Base-by-base conservation (phyloP, 2,329 filamentous ascomycete genomes). In the Sporothrix euskadiensis region DNA sequence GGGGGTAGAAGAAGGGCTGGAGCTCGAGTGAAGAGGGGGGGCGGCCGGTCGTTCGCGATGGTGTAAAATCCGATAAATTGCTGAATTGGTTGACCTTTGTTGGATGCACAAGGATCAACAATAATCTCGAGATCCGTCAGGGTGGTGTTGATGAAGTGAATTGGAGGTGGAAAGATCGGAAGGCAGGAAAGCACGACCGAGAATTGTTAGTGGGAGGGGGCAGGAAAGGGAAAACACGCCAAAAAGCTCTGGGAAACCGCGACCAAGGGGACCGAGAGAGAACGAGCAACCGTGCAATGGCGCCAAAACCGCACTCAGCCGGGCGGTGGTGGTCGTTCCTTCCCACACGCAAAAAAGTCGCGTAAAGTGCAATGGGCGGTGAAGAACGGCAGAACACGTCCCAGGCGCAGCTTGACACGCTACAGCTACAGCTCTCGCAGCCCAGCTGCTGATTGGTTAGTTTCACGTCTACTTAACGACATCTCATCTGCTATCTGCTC, bases 301-400 rank as follows among this genome's bases (percentile, higher is more conserved):
- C 63, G 41, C 63, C 41, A 66, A 47, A 30, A 35, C 65, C 65
- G 35, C 66, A 6, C 41, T 30, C 32, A 39, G 65, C 47, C 12
- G 57, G 41, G 39, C 39, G 41, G 41, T 44, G 41, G 41, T 14
- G 16, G 56, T 59, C 26, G 61, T 39, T 73, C 71, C 57, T 73
- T 32, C 69, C 39, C 54, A 66, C 71, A 49, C 30, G 57, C 10
- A 26, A 65, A 35, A 66, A 71, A 70, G 72, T 72, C 75, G 69
- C 71, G 73, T 76, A 74, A 75, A 76, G 75, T 75, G 26, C 35
- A 1, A 16, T 19, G 54, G 56, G 73, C 74, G 74, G 74, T 74
- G 44, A 41, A 3, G 19, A 4, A 1, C 69, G 74, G 73, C 74
- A 75, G 73, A 75, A 74, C 47, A 32, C 35, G 35, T 41, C 12